A percentile compares a stretch with the other conserved stretches of the same genome.
phyloP scores from a whole-genome alignment of 1,284 basidiomycete genomes.

The Melampsora larici-populina region DNA sequence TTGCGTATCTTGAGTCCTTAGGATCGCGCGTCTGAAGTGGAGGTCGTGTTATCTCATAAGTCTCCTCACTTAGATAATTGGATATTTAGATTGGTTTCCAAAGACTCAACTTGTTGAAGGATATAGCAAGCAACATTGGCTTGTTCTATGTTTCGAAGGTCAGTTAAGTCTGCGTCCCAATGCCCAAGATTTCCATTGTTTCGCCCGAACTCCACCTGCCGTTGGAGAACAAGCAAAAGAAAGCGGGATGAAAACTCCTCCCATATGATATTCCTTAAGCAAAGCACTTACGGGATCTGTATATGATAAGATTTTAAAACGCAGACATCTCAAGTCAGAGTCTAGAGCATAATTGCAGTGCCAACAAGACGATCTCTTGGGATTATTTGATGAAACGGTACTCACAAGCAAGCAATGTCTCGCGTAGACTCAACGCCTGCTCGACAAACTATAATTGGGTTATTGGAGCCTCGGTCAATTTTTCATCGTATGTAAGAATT shows the following conservation, averaged over 20 bases:
- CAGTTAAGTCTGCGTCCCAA: constrained; percentile 6
- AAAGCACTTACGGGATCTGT: neutral
- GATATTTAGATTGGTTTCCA: neutral
- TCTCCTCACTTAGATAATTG: neutral
- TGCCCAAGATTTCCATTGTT: neutral
- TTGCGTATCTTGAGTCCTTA: neutral
- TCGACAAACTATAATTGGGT: neutral
- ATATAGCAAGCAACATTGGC: constrained; percentile 1
- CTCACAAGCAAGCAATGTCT: neutral
- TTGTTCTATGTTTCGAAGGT: neutral
- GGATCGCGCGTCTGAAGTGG: neutral
- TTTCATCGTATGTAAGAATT: no score
- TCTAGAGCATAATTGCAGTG: no score
- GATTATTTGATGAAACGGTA: neutral
- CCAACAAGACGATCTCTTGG: no score
- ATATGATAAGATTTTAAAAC: neutral
- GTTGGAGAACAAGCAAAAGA: neutral
- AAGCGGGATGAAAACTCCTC: no score
- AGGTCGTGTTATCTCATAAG: neutral
- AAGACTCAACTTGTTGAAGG: neutral
- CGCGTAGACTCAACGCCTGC: neutral
- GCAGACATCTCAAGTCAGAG: no score
- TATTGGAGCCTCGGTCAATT: no score
- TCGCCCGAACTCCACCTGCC: neutral
- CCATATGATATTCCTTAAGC: neutral